Base-by-base conservation (phyloP, 2,329 filamentous ascomycete genomes). In the Akanthomyces uredinophilus region DNA sequence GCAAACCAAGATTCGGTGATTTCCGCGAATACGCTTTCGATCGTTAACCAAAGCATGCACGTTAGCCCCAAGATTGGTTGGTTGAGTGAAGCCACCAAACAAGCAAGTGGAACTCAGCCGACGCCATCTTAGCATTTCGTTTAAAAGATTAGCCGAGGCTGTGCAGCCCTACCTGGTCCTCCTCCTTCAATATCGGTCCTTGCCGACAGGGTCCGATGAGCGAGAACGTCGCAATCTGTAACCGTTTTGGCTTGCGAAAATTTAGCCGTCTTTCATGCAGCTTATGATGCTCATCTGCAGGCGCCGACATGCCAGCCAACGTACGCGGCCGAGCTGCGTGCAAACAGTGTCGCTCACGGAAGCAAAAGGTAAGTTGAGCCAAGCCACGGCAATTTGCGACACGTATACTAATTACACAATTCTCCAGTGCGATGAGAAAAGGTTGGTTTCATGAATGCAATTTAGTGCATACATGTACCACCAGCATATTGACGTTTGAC, bases 291-390 rank as follows among this genome's bases (percentile, higher is more conserved):
- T 11, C 7, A 29, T 24, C 14, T 24, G 18, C 29, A 43, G 20
- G 29, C 14, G 44, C 20, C 20, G 20, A 32, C n/a, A 58, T 58
- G 55, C 55, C 55, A 58, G 27, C 55, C 5, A 47, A 58, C 18
- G n/a, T 44, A 7, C 60, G 66, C 37, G 66, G 66, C 37, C 63
- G 62, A 7, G 66, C 66, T 5, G 66, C 66, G 1, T 68, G 66
- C 55, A 64, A 65, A 20, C 64, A 60, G 8, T 68, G 66, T 50
- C 66, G 66, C n/a, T 41, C 64, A 18, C 58, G 66, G 32, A 68
- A 68, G 56, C 66, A 66, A 62, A 68, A 68, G 65, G 66, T 66
- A 14, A 22, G 2, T 18, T 22, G 4, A 39, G 13, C 29, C 49
- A n/a, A 18, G 27, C 18, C 5, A 27, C 7, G 27, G 14, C 13